These are phyloP conservation scores for Ustilago curta DNA, from an alignment of 1,284 basidiomycete species.

Conservation along the genomic window DNA sequence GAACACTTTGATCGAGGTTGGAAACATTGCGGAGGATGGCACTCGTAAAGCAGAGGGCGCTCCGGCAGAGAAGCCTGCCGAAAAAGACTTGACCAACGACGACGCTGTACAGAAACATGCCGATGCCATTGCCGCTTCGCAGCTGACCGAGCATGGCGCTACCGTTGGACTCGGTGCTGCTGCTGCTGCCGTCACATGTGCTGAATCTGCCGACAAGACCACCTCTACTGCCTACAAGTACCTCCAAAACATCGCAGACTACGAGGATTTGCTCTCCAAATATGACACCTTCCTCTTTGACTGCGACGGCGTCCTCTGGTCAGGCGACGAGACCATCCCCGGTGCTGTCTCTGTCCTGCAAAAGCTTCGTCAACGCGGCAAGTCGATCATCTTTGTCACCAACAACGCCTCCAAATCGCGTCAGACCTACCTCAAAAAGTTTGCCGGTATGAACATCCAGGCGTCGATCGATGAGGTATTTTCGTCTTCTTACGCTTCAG, in stretches of 20 bases:
- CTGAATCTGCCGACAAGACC: background rate
- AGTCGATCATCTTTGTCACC: conserved; percentile 92
- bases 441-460: conserved; percentile 87
- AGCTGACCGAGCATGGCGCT: conserved; percentile 23
- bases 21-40: conserved; percentile 54
- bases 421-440: conserved; percentile 86
- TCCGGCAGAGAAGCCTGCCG: background rate
- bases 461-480: conserved; percentile 87
- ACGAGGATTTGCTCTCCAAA: conserved; percentile 49
- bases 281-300: conserved; percentile 73
- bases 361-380: conserved; percentile 74
- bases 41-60: conserved; percentile 16
- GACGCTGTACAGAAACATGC: conserved; percentile 33
- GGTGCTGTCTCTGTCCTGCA: conserved; percentile 70
- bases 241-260: conserved; percentile 42
- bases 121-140: conserved; percentile 31
- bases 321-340: conserved; percentile 75
- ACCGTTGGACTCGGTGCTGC: conserved; percentile 33
- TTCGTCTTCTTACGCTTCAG: conserved; percentile 92
- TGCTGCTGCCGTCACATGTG: conserved; percentile 9
- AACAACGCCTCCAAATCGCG: conserved; percentile 98
- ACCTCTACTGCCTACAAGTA: conserved; percentile 39
- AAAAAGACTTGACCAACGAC: background rate
- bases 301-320: conserved; percentile 89
- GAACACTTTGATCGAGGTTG: conserved; percentile 46